phyloP scores from a whole-genome alignment of 371 early-diverging fungal genomes.

The Syncephalastrum contaminatum region DNA sequence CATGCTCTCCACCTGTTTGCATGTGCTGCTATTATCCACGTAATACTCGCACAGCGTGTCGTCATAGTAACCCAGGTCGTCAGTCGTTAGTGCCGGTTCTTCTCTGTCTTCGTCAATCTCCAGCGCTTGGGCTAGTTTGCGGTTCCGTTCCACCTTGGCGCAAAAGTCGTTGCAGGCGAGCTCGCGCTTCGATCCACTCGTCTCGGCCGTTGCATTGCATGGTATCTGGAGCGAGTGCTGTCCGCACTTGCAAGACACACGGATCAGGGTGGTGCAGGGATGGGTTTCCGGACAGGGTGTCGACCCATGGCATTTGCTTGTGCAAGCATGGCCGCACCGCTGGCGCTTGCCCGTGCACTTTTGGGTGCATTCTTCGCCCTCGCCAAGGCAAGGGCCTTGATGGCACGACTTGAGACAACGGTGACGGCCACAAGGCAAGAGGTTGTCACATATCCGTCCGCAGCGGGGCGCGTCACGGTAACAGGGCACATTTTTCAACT shows the following conservation, averaged over 20 bases:
- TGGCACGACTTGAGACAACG: conserved; percentile 75
- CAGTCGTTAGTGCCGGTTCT: conserved; percentile 14
- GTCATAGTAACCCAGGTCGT: conserved; percentile 58
- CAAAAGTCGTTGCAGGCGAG: conserved; percentile 74
- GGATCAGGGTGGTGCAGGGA: conserved; percentile 55
- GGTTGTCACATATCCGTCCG: conserved; percentile 65
- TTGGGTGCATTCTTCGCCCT: conserved; percentile 55
- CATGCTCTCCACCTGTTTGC: conserved; percentile 59
- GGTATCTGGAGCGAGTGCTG: conserved; percentile 51
- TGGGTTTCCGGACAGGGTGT: conserved; percentile 59
- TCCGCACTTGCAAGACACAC: conserved; percentile 73
- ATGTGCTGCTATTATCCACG: conserved; percentile 54
- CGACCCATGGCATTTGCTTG: conserved; percentile 62
- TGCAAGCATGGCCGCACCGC: conserved; percentile 73
- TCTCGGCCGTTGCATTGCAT: conserved; percentile 59
- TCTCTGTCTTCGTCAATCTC: conserved; percentile 46
- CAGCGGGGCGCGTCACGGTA: conserved; percentile 69
- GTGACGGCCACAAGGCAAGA: conserved; percentile 69
- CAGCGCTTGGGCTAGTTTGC: conserved; percentile 67
- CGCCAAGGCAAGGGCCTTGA: conserved; percentile 58
- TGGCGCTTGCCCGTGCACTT: conserved; percentile 60
- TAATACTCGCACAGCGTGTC: conserved; percentile 64
- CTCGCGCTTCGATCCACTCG: conserved; percentile 39
- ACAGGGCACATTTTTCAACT: conserved; percentile 72
- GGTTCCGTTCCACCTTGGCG: conserved; percentile 71